phyloP scores from a whole-genome alignment of 768 basidiomycete species.

The Leucocoprinus sp. region DNA sequence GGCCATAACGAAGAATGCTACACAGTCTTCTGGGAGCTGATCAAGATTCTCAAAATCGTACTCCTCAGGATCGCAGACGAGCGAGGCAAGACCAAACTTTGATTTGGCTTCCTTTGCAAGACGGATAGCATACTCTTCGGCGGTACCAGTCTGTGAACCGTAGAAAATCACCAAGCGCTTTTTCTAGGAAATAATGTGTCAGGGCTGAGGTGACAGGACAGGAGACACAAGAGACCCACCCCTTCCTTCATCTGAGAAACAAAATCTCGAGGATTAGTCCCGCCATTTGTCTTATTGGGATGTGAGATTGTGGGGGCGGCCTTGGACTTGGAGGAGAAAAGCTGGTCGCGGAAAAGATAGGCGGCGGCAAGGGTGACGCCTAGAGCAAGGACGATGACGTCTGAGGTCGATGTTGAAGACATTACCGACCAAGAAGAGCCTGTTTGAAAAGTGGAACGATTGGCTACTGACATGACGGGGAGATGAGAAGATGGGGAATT shows the following conservation, averaged over 20 bases:
- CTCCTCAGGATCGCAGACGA: conserved; percentile 98
- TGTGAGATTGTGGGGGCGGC: conserved; percentile 26
- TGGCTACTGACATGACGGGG: conserved; percentile 23
- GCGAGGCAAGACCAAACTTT: conserved; percentile 89
- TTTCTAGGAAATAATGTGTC: conserved; percentile 47
- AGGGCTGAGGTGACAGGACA: conserved; percentile 8
- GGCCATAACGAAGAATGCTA: conserved; percentile 92
- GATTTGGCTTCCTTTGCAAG: conserved; percentile 97
- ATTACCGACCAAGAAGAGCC: conserved; percentile 32
- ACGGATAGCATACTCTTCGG: conserved; percentile 96
- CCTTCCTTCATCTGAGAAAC: conserved; percentile 90
- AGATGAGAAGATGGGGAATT: conserved; percentile 18
- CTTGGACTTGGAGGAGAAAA: conserved; percentile 66
- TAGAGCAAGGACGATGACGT: conserved; percentile 62
- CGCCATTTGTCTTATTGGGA: conserved; percentile 48
- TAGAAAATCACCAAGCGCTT: conserved; percentile 97
- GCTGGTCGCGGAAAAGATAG: conserved; percentile 79
- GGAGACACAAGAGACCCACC: conserved; percentile 40
- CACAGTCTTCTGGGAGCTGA: conserved; percentile 77
- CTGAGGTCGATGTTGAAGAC: conserved; percentile 59
- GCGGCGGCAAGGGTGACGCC: conserved; percentile 69
- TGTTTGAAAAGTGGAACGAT: conserved; percentile 34
- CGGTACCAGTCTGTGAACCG: conserved; percentile 97
- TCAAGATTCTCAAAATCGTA: conserved; percentile 98
- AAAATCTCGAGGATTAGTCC: conserved; percentile 89